Evolutionary conservation across 1,284 basidiomycete genomes (phyloP).

Genomic region (Vanrija sp.): DNA sequence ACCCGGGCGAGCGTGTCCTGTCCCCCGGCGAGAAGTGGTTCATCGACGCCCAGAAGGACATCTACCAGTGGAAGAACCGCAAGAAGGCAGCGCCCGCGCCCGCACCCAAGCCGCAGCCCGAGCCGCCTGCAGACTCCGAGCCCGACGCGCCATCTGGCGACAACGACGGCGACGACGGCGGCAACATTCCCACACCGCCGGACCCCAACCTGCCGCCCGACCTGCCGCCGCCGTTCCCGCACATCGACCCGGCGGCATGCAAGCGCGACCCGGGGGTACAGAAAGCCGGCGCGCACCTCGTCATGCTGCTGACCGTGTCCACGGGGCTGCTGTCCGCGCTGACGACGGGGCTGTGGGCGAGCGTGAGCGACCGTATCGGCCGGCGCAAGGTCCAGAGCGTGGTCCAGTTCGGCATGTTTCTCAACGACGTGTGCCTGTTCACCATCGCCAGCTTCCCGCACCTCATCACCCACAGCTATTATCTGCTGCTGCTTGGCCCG

Average conservation of each 20-base stretch:
- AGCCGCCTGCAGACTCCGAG: not conserved
- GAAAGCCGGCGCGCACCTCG: constrained; percentile 64
- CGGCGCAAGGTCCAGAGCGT: constrained; percentile 69
- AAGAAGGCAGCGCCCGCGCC: not conserved
- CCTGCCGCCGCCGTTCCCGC: constrained; percentile 25
- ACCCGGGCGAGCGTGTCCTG: constrained; percentile 7
- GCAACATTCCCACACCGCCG: constrained; percentile 7
- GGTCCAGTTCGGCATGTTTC: constrained; percentile 65
- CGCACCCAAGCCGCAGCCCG: not conserved
- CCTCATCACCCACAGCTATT: constrained; percentile 57
- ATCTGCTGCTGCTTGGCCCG: constrained; percentile 74
- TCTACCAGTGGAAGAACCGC: constrained; percentile 22
- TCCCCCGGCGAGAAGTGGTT: constrained; percentile 46
- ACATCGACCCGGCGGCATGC: constrained; percentile 54
- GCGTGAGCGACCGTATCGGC: constrained; percentile 73
- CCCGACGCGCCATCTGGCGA: not conserved
- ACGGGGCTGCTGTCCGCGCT: constrained; percentile 78
- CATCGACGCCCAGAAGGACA: constrained; percentile 34
- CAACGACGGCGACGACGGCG: not conserved
- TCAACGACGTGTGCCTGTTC: constrained; percentile 73
- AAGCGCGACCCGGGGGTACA: constrained; percentile 67
- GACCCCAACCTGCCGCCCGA: constrained; percentile 8
- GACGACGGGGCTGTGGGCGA: constrained; percentile 85
- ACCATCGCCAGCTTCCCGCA: constrained; percentile 68
- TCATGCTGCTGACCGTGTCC: constrained; percentile 64